Base-by-base conservation (phyloP, 192 early-diverging fungal species). In the Rhizophagus clarus region DNA sequence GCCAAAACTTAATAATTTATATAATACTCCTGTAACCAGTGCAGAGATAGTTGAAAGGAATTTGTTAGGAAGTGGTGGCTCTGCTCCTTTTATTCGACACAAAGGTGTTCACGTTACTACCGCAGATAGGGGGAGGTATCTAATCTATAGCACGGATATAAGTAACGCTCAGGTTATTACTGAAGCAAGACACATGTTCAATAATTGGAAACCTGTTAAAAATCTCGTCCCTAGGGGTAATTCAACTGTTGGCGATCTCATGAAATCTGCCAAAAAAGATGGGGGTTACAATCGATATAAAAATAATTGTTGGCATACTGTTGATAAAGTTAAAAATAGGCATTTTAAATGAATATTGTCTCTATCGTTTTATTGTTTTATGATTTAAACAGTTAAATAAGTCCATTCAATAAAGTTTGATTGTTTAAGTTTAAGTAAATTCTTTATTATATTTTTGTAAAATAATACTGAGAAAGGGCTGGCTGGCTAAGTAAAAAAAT, bases 141-240 rank as follows among this genome's bases (percentile, higher is more conserved):
- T 72, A 72, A 42, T 72, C 10, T 37, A 72, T 72, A 42, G 70
- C 70, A 72, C 70, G 15, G 5, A 72, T 72, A 37, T 37, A 45
- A 45, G 70, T 72, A 17, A 37, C n/a, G 70, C 37, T 15, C 70
- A 72, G 34, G 70, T 72, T 26, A 40, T 72, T 72, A 72, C 70
- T 42, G 70, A 72, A 7, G 70, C 70, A 72, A 72, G 70, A 72
- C 37, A 72, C 70, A 72, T 72, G 70, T 42, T 9, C 28, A 72
- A 42, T 45, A 42, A 72, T 72, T 72, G 70, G 70, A 5, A 72
- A 10, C 0, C 31, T 72, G 9, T 42, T 20, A 20, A 47, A 24
- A 15, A 22, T 1, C 11, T 34, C 17, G 26, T 42, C 17, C 70
- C 70, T 42, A 72, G 26, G 15, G 26, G 26, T 47, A 42, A 72